Base-by-base conservation (phyloP, 768 basidiomycete genomes). In the Suillus clintonianus region DNA sequence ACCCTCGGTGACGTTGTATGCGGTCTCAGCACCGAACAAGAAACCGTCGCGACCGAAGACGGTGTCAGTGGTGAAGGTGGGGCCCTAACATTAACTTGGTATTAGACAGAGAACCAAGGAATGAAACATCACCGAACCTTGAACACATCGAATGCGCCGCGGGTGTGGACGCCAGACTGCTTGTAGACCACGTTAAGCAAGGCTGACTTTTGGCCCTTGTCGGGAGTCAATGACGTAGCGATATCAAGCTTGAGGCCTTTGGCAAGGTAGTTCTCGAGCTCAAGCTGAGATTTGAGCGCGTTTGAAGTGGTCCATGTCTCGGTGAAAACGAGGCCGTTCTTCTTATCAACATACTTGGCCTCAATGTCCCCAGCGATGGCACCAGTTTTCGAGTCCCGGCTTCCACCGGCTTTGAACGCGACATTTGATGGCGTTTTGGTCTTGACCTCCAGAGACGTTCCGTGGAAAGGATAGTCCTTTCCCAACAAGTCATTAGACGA, bases 171-270 rank as follows among this genome's bases (percentile, higher is more conserved):
- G 65, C 92, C 93, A 60, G 94, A 94, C 80, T 97, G 95, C 87
- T 98, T 98, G 89, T 95, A 98, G 78, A 86, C 83, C 66, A 91
- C 84, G 72, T 87, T 90, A 71, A 97, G 76, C 71, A 95, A 79
- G 60, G 95, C 94, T 36, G 87, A 84, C 85, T 96, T 98, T 70
- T 82, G 81, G 72, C 89, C 87, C 79, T 94, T 96, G 73, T 93
- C 91, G 53, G 97, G 95, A 69, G 89, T 82, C 69, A 99, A 86
- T 48, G 89, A 84, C 68, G 94, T 90, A 73, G 82, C 82, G 62
- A 98, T 77, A 77, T 98, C 97, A 74, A 99, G 82, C 84, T 99
- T 99, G 82, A 99, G 88, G 66, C 97, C 97, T 82, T 95, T 91
- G 71, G 97, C 94, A 76, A 99, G 86, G 82, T 95, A 89, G 84